A percentile compares a stretch with the other conserved stretches of the same genome.
phyloP scores from a whole-genome alignment of 2,329 filamentous ascomycete genomes.

The Pseudocercospora fijiensis region DNA sequence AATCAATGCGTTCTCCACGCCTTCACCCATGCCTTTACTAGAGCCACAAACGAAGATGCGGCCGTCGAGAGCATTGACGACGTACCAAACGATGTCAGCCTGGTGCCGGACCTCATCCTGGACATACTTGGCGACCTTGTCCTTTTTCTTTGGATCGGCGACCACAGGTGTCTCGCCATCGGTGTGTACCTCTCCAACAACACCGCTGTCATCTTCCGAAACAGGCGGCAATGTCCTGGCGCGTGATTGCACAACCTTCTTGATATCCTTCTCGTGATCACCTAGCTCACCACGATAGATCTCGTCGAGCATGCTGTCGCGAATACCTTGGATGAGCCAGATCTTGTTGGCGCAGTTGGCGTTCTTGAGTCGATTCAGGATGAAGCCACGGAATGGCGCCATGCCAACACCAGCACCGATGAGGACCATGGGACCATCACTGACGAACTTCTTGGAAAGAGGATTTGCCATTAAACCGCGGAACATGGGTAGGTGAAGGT shows the following conservation, averaged over 20 bases:
- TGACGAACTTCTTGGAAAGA: constrained; percentile 83
- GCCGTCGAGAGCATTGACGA: constrained; percentile 93
- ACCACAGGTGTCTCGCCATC: constrained; percentile 47
- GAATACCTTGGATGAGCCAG: constrained; percentile 90
- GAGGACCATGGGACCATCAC: constrained; percentile 94
- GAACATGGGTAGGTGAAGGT: constrained; percentile 91
- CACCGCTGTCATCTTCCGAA: constrained; percentile 31
- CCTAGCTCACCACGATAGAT: constrained; percentile 97
- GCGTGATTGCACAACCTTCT: constrained; percentile 52
- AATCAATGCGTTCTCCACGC: constrained; percentile 81
- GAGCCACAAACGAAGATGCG: constrained; percentile 95
- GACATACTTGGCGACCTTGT: constrained; percentile 79
- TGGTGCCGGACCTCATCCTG: constrained; percentile 92
- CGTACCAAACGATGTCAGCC: constrained; percentile 96
- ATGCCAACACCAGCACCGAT: constrained; percentile 96
- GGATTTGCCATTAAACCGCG: constrained; percentile 97
- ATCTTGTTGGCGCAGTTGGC: constrained; percentile 98
- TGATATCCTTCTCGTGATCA: constrained; percentile 67
- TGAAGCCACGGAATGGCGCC: constrained; percentile 95
- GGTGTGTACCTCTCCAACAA: constrained; percentile 46
- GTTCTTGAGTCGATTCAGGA: constrained; percentile 87
- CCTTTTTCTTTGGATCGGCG: constrained; percentile 64
- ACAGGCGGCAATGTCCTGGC: constrained; percentile 32
- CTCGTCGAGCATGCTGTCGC: constrained; percentile 93
- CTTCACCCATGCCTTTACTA: constrained; percentile 95